These are phyloP conservation scores for Leccinum imitatum DNA, from an alignment of 768 basidiomycete species.

Conservation along the genomic window DNA sequence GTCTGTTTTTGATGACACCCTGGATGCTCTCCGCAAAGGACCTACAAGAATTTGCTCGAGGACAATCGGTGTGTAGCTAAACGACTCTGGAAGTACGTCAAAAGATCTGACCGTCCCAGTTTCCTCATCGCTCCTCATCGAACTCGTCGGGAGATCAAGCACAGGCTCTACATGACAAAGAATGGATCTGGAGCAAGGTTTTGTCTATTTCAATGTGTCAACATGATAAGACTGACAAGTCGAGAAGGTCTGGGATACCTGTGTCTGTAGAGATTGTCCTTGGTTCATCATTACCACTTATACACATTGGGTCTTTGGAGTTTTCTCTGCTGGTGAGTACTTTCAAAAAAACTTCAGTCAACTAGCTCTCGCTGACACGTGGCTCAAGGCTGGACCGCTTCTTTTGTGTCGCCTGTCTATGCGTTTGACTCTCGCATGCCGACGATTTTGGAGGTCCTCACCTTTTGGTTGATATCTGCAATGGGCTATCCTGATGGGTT, in stretches of 20 bases:
- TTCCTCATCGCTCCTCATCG: constrained; percentile 18
- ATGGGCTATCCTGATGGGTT: constrained; percentile 40
- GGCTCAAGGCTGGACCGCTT: constrained; percentile 49
- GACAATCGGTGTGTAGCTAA: constrained; percentile 20
- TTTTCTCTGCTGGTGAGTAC: constrained; percentile 39
- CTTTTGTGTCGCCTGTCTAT: constrained; percentile 50
- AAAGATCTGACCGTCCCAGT: constrained; percentile 13
- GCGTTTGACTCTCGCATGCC: constrained; percentile 40
- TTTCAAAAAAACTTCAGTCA: neutral
- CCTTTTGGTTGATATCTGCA: constrained; percentile 57
- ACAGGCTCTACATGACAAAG: constrained; percentile 33
- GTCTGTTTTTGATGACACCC: constrained; percentile 39
- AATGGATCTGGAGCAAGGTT: constrained; percentile 60
- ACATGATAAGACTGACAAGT: constrained; percentile 7
- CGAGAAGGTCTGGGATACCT: constrained; percentile 40
- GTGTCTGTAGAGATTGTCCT: constrained; percentile 33
- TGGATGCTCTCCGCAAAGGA: constrained; percentile 39
- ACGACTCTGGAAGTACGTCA: neutral
- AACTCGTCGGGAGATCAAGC: constrained; percentile 4
- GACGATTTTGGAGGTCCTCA: constrained; percentile 50
- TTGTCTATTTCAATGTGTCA: neutral
- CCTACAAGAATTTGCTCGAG: constrained; percentile 32
- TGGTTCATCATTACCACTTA: constrained; percentile 47
- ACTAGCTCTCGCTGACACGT: constrained; percentile 1
- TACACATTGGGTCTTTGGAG: constrained; percentile 43